phyloP scores from a whole-genome alignment of 345 rosid species.

The Ceriops decandra region DNA sequence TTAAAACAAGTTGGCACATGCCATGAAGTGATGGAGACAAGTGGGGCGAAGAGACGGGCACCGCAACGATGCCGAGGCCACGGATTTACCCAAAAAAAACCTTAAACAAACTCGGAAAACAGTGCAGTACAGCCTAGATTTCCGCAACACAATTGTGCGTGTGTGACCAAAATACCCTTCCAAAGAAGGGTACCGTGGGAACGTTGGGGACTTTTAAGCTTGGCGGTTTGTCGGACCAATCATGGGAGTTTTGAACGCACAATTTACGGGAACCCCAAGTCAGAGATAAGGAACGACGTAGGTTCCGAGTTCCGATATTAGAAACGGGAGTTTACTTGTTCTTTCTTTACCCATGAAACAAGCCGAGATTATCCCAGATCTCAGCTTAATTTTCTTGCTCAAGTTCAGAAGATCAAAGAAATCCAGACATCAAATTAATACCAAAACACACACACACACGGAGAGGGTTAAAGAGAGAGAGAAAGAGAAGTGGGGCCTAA shows the following conservation, averaged over 20 bases:
- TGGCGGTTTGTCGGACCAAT: neutral
- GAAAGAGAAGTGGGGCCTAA: neutral
- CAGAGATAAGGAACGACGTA: neutral
- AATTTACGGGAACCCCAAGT: neutral
- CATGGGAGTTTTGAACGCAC: neutral
- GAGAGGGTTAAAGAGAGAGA: neutral
- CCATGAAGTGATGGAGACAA: too few species aligned
- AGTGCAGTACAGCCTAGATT: neutral
- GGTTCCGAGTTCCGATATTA: neutral
- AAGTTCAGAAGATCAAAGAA: neutral
- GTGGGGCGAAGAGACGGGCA: too few species aligned
- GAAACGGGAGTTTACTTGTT: conserved; percentile 3
- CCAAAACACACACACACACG: neutral
- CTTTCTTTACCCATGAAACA: neutral
- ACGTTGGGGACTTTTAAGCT: neutral
- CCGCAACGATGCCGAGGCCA: neutral
- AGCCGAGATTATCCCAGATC: conserved; percentile 7
- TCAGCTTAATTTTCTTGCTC: neutral
- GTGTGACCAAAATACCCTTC: neutral
- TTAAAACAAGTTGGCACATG: too few species aligned
- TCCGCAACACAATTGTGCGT: neutral
- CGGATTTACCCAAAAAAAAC: neutral
- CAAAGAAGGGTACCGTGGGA: neutral
- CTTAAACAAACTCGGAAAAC: neutral
- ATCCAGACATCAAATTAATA: neutral